Base-by-base conservation (phyloP, 192 early-diverging fungal species). In the Diversispora epigaea region DNA sequence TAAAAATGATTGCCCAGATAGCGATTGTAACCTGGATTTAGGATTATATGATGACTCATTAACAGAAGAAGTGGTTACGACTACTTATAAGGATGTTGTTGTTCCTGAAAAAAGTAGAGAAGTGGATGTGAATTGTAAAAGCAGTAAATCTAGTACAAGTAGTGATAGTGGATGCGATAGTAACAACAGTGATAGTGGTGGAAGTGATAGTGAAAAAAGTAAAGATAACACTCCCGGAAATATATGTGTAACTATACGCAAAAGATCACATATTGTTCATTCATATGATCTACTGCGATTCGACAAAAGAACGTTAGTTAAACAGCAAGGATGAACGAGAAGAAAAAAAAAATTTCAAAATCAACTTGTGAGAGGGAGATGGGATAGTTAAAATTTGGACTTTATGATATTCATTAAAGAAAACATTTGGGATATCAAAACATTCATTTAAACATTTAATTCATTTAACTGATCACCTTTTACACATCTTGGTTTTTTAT, bases 271-370 rank as follows among this genome's bases (percentile, higher is more conserved):
- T 50, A 7, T 75, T 50, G 49, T 75, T 39, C 73, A 75, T 52
- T 75, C 73, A 11, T 75, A 75, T 75, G 49, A 75, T 54, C 47
- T 75, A 17, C 7, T 75, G 15, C 14, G 46, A 52, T 65, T 75
- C 54, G 61, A 75, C 40, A 64, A 64, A 19, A 21, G 62, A 54
- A 75, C 19, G 25, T 43, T 71, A 25, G 39, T 71, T 14, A 71
- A 71, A 40, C 54, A 70, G 7, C 41, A 44, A n/a, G 61, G 61
- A 63, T 64, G 25, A 32, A 32, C 25, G 2, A 32, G 25, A 32
- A 32, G 2, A 32, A 32, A 32, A 32, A 32, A 32, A 32, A 32
- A 32, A n/a, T n/a, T 32, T 32, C 25, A 32, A 32, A 32, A 32
- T 32, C 25, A 32, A 32, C 25, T 2, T 2, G 25, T 32, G 25